Conservation (phyloP, 345 rosid species). For the Viola odorata region DNA sequence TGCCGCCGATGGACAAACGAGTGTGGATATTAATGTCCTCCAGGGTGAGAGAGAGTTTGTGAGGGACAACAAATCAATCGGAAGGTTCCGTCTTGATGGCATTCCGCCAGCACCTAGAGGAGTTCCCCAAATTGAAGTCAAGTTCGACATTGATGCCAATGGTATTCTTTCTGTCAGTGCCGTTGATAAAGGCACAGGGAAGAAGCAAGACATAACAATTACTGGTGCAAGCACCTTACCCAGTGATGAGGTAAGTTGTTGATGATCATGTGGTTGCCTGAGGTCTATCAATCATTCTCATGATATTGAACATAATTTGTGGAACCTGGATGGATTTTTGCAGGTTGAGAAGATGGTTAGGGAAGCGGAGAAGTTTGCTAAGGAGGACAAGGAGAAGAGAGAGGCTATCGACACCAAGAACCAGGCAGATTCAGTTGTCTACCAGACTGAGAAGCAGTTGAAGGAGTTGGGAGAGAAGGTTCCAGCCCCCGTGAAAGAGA, state of each 20-base stretch:
- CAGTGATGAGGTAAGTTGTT: constrained; percentile 63
- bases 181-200: constrained; percentile 80
- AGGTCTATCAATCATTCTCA: neutral
- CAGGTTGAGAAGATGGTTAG: constrained; percentile 87
- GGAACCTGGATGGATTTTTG: neutral
- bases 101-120: constrained; percentile 92
- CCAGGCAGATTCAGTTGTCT: constrained; percentile 86
- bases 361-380: constrained; percentile 79
- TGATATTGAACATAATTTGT: neutral
- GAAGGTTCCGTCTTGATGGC: constrained; percentile 68
- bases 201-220: constrained; percentile 93
- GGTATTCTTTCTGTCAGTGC: constrained; percentile 89
- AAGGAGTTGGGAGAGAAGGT: constrained; percentile 90
- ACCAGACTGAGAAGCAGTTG: constrained; percentile 94
- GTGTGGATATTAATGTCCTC: constrained; percentile 93
- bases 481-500: constrained; percentile 80
- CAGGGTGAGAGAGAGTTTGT: constrained; percentile 99
- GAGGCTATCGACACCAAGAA: constrained; percentile 96
- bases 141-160: constrained; percentile 93
- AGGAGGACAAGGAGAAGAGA: constrained; percentile 94
- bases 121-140: constrained; percentile 89
- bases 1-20: constrained; percentile 98
- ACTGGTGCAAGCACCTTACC: constrained; percentile 98
- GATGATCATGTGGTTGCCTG: too few relatives aligned
- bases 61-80: constrained; percentile 85